Percentiles rank a stretch among this genome's conserved stretches.
phyloP scores from a whole-genome alignment of 2,329 filamentous ascomycete genomes.

The Ophiosphaerella korrae region DNA sequence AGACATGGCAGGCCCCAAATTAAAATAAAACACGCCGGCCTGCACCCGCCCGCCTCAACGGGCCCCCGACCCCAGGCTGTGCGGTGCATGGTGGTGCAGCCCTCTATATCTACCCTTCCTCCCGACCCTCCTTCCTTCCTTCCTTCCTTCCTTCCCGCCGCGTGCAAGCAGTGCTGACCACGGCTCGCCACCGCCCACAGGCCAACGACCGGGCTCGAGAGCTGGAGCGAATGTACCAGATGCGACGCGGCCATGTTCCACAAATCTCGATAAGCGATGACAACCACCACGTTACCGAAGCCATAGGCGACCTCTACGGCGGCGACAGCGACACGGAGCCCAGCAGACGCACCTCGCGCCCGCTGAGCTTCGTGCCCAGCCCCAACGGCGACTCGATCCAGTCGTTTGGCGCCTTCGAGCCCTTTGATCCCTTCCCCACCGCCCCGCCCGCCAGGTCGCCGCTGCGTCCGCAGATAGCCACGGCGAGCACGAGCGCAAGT shows the following conservation, averaged over 20 bases:
- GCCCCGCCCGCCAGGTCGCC: slow-evolving; percentile 49
- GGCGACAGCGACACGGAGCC: slow-evolving; percentile 69
- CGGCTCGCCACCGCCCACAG: slow-evolving; percentile 30
- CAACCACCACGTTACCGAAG: slow-evolving; percentile 91
- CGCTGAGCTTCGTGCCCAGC: slow-evolving; percentile 74
- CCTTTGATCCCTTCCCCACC: slow-evolving; percentile 41
- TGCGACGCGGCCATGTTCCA: slow-evolving; percentile 62
- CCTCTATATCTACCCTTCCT: too few species aligned
- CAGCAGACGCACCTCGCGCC: slow-evolving; percentile 63
- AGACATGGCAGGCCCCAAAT: neutral
- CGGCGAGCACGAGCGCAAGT: slow-evolving; percentile 4
- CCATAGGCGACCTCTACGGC: slow-evolving; percentile 89
- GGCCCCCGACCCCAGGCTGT: too few species aligned
- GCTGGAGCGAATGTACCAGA: slow-evolving; percentile 56
- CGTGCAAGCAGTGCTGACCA: slow-evolving; percentile 30
- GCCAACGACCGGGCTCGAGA: slow-evolving; percentile 50
- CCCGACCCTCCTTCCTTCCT: too few species aligned
- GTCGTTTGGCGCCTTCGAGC: slow-evolving; percentile 27
- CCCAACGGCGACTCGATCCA: slow-evolving; percentile 58
- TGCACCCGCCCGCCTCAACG: neutral
- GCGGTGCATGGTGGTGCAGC: too few species aligned
- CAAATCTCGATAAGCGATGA: slow-evolving; percentile 81
- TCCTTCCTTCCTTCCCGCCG: too few species aligned
- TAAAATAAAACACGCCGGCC: neutral
- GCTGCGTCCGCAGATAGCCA: slow-evolving; percentile 44